phyloP scores from a whole-genome alignment of 306 rosid species.

The Cucurbita moschata region DNA sequence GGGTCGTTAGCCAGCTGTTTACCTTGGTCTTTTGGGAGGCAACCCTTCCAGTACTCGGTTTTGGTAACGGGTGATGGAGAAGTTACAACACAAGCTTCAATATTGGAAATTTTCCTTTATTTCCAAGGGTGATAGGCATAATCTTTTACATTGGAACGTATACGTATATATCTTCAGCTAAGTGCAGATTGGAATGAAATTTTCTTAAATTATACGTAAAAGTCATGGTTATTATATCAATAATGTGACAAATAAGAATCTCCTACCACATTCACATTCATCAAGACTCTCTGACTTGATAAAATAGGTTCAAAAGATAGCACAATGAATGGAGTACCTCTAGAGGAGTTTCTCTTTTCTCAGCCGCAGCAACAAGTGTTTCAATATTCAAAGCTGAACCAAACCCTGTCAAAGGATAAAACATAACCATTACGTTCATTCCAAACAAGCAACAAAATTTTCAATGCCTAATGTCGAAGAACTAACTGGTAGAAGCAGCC shows the following conservation, averaged over 20 bases:
- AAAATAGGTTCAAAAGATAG: background rate
- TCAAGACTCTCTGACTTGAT: background rate
- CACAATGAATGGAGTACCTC: constrained; percentile 41
- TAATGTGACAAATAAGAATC: background rate
- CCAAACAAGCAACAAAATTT: constrained; percentile 10
- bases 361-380: constrained; percentile 93
- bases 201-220: background rate
- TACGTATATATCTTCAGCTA: background rate
- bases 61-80: too few species aligned
- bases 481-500: constrained; percentile 59
- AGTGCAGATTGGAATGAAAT: background rate
- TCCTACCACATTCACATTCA: background rate
- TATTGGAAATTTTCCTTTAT: too few species aligned
- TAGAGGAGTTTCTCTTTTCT: constrained; percentile 82
- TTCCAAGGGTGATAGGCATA: too few species aligned
- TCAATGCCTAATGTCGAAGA: constrained; percentile 2
- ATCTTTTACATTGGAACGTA: background rate
- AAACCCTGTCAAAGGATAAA: constrained; percentile 41
- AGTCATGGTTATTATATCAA: background rate
- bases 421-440: constrained; percentile 5
- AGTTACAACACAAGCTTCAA: too few species aligned
- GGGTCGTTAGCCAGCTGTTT: too few species aligned
- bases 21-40: too few species aligned
- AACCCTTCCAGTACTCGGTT: too few species aligned
- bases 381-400: constrained; percentile 97